These are phyloP conservation scores for Mycena metata DNA, from an alignment of 768 basidiomycete species.

Conservation along the genomic window DNA sequence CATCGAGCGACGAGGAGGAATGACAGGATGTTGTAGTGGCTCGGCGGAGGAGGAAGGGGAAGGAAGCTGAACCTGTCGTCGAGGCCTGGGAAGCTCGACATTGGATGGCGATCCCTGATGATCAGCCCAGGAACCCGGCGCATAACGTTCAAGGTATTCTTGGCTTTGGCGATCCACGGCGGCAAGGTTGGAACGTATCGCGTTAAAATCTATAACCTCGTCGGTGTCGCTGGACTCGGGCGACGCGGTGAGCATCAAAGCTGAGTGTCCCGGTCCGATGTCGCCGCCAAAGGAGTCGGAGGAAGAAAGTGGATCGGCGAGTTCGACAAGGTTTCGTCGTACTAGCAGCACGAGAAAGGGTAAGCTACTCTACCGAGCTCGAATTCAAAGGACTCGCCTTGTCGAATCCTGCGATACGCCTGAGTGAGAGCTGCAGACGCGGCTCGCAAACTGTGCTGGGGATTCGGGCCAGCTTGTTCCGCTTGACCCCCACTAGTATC, in stretches of 20 bases:
- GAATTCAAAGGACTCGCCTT: constrained; percentile 37
- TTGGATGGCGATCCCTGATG: constrained; percentile 21
- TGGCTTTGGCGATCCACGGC: constrained; percentile 33
- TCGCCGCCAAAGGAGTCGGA: constrained; percentile 31
- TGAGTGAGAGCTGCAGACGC: constrained; percentile 68
- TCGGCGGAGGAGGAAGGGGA: constrained; percentile 39
- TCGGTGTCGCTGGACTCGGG: constrained; percentile 35
- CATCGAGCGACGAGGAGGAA: constrained; percentile 44
- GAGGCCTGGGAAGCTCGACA: constrained; percentile 30
- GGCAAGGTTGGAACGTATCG: constrained; percentile 31
- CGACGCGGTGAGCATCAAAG: constrained; percentile 32
- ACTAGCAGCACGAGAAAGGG: constrained; percentile 41
- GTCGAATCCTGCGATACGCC: constrained; percentile 68
- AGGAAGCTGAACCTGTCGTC: constrained; percentile 37
- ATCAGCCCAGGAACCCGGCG: constrained; percentile 35
- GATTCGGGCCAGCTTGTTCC: constrained; percentile 40
- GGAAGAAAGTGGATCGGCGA: constrained; percentile 53
- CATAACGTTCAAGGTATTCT: constrained; percentile 32
- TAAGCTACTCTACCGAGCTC: background rate
- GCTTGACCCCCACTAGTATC: constrained; percentile 18
- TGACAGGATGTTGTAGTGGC: constrained; percentile 29
- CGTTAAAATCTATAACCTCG: constrained; percentile 31
- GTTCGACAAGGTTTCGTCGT: constrained; percentile 62
- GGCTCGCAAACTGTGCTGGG: constrained; percentile 58
- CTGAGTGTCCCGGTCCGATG: constrained; percentile 55